Base-by-base conservation (phyloP, 2,329 filamentous ascomycete genomes). In the Hysterium pulicare region DNA sequence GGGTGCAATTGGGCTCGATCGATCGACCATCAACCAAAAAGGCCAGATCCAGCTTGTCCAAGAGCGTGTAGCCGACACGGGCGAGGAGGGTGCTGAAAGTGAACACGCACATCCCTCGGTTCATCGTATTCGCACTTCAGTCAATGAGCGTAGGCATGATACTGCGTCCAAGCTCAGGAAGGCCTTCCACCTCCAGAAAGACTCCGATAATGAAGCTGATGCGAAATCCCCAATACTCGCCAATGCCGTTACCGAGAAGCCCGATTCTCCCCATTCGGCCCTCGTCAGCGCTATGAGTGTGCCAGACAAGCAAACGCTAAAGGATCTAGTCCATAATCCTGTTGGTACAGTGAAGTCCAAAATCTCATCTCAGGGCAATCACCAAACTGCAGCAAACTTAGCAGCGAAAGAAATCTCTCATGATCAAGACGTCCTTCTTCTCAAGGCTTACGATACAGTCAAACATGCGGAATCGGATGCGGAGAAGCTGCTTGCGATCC, bases 321-420 rank as follows among this genome's bases (percentile, higher is more conserved):
- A 59, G 22, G 55, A 60, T 16, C 44, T 61, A 5, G 2, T 57
- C 1, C 54, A 59, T 7, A 42, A 56, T 34, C 60, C 59, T 7
- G 35, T 62, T 21, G 53, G 58, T 9, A 56, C 54, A 0, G 41
- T 58, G 8, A 61, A 51, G 26, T 38, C 48, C 1, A 61, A 57
- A 22, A 37, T 57, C 1, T 54, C 50, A 13, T 44, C 42, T 16
- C 51, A 57, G 15, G 48, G 55, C 15, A 55, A 51, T 15, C 48
- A 59, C n/a, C 41, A 62, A 36, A 35, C 55, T 1, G 57, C 60
- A 10, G 54, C 49, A 7, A 58, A 62, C 15, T 48, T 64, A 16
- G 55, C 53, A 56, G 71, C 79, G 9, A 83, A 66, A 68, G 61
- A 66, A 33, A 45, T 67, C 5, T 55, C 68, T 3, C 60, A 66